A percentile compares a stretch with the other conserved stretches of the same genome.
These are phyloP conservation scores for Fabrea salina DNA, from an alignment of 169 alveolate species.

Conservation along the genomic window DNA sequence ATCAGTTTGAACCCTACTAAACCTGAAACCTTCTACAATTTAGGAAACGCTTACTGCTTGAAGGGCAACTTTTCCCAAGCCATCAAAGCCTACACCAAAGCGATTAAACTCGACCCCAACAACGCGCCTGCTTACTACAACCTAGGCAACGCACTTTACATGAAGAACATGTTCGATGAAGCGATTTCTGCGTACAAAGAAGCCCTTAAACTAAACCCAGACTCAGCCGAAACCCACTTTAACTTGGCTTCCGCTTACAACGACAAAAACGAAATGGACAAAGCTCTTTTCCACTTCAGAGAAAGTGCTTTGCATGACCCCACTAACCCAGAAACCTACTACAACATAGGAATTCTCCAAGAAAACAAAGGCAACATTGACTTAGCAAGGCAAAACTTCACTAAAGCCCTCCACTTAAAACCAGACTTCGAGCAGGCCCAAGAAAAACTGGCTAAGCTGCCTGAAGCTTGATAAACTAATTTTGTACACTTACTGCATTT, in stretches of 20 bases:
- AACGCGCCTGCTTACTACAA: slow-evolving; percentile 72
- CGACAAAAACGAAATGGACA: slow-evolving; percentile 38
- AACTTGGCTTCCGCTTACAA: slow-evolving; percentile 52
- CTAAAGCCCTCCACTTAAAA: background rate
- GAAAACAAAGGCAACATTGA: background rate
- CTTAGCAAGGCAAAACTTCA: background rate
- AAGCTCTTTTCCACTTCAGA: slow-evolving; percentile 45
- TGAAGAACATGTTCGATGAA: slow-evolving; percentile 47
- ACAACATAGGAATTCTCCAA: slow-evolving; percentile 4
- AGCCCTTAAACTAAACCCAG: slow-evolving; percentile 66
- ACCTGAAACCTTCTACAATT: slow-evolving; percentile 66
- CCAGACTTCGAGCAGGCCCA: slow-evolving; percentile 10
- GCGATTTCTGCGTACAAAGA: slow-evolving; percentile 66
- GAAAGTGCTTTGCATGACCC: slow-evolving; percentile 43
- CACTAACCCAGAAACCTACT: slow-evolving; percentile 44
- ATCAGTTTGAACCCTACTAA: slow-evolving; percentile 62
- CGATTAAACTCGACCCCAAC: slow-evolving; percentile 52
- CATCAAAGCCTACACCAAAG: slow-evolving; percentile 56
- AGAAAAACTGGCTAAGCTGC: background rate
- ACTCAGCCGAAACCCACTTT: slow-evolving; percentile 62
- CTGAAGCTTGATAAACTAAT: too few relatives aligned
- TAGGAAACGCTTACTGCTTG: slow-evolving; percentile 73
- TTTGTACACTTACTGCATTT: too few relatives aligned
- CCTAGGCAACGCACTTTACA: slow-evolving; percentile 70
- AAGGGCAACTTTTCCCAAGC: slow-evolving; percentile 70